Base-by-base conservation (phyloP, 176 grass and related monocot genomes). In the Dendrocalamus sinicus region DNA sequence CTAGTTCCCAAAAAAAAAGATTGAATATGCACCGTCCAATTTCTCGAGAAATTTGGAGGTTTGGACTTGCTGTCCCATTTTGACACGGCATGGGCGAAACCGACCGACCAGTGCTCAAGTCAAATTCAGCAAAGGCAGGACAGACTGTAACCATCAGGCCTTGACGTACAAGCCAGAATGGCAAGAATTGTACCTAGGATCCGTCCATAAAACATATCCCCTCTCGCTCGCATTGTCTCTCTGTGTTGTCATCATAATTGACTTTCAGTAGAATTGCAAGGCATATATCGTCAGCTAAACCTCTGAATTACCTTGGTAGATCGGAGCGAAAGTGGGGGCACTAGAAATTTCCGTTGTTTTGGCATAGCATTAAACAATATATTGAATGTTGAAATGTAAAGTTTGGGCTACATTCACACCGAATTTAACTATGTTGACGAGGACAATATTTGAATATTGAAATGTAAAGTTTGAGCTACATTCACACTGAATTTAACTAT, bases 1-100 rank as follows among this genome's bases (percentile, higher is more conserved):
- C 45, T 53, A 53, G 0, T 12, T 16, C 26, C 15, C 7, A 48
- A 17, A 14, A 19, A 73, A 11, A 41, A 20, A 12, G 26, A 39
- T 80, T 53, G 15, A 19, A 47, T 50, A 65, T 64, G 23, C 88
- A 90, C 88, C 88, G 72, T 46, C 65, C 78, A 72, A 63, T 39
- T 77, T 70, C 24, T 46, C 1, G 9, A n/a, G 23, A 55, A 60
- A 20, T 70, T 47, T 83, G 58, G 44, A 15, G 35, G 4, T 4
- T 37, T 3, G 35, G 35, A 37, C 1, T 17, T 39, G 46, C 12
- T 28, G 12, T 47, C 72, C 72, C 4, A 9, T 72, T 37, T 26
- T 28, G 55, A 90, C 88, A 83, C 66, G 88, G 69, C 32, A 39
- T 12, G 47, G 16, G 2, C 12, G 23, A 61, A 62, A 20, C 63